Conservation (phyloP, 2,329 filamentous ascomycete species). For the Clarireedia homoeocarpa region DNA sequence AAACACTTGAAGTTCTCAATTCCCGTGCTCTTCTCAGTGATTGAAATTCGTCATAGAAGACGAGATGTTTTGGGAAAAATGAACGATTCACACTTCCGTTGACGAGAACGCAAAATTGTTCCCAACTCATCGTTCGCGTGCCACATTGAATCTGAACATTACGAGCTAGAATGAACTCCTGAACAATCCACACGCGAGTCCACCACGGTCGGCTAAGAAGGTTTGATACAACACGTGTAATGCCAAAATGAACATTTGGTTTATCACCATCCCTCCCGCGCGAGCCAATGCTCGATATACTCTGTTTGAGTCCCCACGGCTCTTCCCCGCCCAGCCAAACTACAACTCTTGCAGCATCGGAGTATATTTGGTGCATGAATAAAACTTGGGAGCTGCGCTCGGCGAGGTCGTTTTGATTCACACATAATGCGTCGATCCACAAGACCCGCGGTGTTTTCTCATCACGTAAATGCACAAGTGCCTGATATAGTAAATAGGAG, state of each 20-base stretch:
- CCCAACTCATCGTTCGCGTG: background rate
- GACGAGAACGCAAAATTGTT: background rate
- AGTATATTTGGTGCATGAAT: slow-evolving; percentile 17
- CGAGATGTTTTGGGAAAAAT: background rate
- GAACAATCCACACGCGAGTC: background rate
- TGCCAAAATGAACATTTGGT: background rate
- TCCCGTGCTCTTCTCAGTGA: background rate
- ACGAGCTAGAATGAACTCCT: background rate
- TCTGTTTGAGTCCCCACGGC: background rate
- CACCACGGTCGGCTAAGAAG: background rate
- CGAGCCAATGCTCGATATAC: background rate
- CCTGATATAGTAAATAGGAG: slow-evolving; percentile 1
- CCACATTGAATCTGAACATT: background rate
- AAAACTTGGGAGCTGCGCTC: slow-evolving; percentile 16
- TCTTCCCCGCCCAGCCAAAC: slow-evolving; percentile 3
- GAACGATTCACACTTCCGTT: background rate
- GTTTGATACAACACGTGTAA: background rate
- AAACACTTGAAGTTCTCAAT: background rate
- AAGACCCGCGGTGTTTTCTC: background rate
- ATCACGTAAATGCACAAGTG: background rate
- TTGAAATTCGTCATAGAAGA: background rate
- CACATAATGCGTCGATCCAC: slow-evolving; percentile 14
- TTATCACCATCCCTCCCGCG: background rate
- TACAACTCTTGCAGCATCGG: slow-evolving; percentile 1
- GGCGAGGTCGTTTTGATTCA: slow-evolving; percentile 14